Percentiles rank a stretch among this genome's conserved stretches.
Conservation (phyloP, 106 monocot species). For the Dendrobium nobile region DNA sequence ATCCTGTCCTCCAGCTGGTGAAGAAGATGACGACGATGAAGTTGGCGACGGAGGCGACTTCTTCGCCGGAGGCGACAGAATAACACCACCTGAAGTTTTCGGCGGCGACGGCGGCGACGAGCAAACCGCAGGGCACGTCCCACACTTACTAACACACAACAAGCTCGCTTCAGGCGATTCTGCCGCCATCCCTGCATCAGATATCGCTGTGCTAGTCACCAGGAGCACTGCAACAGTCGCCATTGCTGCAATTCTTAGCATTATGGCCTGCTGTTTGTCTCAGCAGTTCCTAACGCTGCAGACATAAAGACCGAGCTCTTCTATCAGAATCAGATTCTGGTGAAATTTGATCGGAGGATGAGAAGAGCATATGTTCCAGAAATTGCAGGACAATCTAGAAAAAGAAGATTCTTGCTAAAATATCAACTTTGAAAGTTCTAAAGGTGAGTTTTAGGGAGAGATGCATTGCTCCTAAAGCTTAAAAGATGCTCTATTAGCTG, state of each 20-base stretch:
- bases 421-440: not conserved
- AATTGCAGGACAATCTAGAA: not conserved
- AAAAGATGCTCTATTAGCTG: not conserved
- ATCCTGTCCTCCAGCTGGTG: not conserved
- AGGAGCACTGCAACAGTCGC: not conserved
- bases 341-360: conserved; percentile 1
- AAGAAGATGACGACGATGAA: not conserved
- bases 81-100: not conserved
- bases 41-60: not conserved
- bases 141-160: conserved; percentile 1
- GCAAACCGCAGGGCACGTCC: conserved; percentile 4
- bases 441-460: not conserved
- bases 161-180: not conserved
- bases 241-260: not conserved
- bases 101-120: not conserved
- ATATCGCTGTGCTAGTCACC: not conserved
- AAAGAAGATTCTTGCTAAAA: not conserved
- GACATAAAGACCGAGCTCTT: not conserved
- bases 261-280: not conserved
- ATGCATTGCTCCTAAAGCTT: not conserved
- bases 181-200: not conserved
- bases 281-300: not conserved
- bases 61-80: not conserved
- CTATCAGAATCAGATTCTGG: not conserved
- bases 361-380: not conserved